Conservation (phyloP, 257 asterid species). For the Fraxinus cuspidata region DNA sequence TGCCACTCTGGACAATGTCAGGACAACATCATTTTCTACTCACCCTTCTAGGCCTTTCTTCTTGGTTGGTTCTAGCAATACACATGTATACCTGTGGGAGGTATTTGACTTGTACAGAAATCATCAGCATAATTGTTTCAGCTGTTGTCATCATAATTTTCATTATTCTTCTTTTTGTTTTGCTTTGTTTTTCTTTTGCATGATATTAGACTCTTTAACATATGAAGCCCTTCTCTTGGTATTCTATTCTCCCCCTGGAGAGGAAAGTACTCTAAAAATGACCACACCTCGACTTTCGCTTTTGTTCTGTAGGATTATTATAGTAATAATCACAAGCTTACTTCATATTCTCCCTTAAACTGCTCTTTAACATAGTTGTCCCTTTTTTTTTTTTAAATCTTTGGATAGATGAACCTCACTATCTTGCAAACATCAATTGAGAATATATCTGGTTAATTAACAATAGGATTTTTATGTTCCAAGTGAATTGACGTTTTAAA, state of each 20-base stretch:
- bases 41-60: constrained; percentile 95
- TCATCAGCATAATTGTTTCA: not conserved
- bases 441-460: not conserved
- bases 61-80: constrained; percentile 93
- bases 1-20: constrained; percentile 75
- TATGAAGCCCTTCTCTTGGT: constrained; percentile 11
- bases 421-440: not conserved
- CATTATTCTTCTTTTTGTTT: constrained; percentile 5
- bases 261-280: constrained; percentile 11
- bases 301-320: constrained; percentile 5
- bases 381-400: not conserved
- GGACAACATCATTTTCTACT: constrained; percentile 71
- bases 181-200: constrained; percentile 14
- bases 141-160: not conserved
- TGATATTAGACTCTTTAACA: constrained; percentile 3
- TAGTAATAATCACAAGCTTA: not conserved
- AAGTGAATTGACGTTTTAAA: not conserved
- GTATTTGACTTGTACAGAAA: constrained; percentile 36
- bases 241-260: not conserved
- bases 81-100: constrained; percentile 96
- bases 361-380: not conserved
- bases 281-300: constrained; percentile 15
- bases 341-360: constrained; percentile 10
- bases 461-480: not conserved
- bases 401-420: not conserved